Evolutionary conservation across 2,329 filamentous ascomycete genomes (phyloP).

Genomic region (Colletotrichum falcatum): DNA sequence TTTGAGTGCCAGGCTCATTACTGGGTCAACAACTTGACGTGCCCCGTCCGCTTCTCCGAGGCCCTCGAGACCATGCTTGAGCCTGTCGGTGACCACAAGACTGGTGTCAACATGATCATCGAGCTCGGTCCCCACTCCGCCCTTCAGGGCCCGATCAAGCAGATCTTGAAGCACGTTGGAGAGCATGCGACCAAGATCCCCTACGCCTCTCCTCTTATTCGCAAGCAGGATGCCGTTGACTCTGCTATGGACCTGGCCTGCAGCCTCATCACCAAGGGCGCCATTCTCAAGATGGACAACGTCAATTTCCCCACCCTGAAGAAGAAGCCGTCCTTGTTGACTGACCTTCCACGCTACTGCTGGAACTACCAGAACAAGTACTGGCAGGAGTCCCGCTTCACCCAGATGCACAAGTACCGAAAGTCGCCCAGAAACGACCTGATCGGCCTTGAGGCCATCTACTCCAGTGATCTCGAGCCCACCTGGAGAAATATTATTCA

Average conservation of each 20-base stretch:
- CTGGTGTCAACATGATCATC: conserved; percentile 58
- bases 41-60: conserved; percentile 58
- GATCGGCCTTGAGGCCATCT: conserved; percentile 58
- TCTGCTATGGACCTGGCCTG: conserved; percentile 58
- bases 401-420: conserved; percentile 56
- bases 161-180: conserved; percentile 60
- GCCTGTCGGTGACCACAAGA: conserved; percentile 50
- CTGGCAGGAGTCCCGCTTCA: conserved; percentile 61
- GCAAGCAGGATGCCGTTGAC: conserved; percentile 63
- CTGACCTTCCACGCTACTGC: conserved; percentile 60
- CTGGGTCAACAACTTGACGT: conserved; percentile 59
- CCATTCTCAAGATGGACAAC: conserved; percentile 56
- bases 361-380: conserved; percentile 61
- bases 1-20: conserved; percentile 50
- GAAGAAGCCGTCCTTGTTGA: conserved; percentile 47
- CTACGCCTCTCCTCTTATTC: conserved; percentile 61
- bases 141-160: conserved; percentile 62
- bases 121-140: conserved; percentile 64
- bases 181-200: conserved; percentile 54
- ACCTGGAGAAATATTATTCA: conserved; percentile 63
- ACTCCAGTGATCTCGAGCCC: conserved; percentile 58
- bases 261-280: conserved; percentile 59
- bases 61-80: conserved; percentile 53
- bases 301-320: conserved; percentile 59
- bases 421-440: conserved; percentile 57